Percentiles rank a stretch among this genome's conserved stretches.
Evolutionary conservation across 331 rosid species (phyloP).

Genomic region (Rosa hybrid): DNA sequence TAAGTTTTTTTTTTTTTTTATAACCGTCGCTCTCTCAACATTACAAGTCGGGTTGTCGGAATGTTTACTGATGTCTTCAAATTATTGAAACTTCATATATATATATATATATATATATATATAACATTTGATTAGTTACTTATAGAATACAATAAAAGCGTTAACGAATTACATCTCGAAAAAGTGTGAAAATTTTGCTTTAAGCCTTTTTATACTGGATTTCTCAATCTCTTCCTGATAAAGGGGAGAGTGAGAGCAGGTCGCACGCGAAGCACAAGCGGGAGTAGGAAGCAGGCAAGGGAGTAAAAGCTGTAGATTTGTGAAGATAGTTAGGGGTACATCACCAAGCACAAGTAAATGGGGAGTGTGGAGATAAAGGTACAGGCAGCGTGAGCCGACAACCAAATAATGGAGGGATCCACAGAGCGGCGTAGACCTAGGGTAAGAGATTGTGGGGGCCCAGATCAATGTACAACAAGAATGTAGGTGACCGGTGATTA

Average conservation of each 20-base stretch:
- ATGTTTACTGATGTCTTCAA: too few relatives aligned
- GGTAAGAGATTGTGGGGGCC: neutral
- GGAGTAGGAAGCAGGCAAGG: neutral
- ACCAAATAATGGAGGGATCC: slow-evolving; percentile 3
- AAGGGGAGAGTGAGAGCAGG: neutral
- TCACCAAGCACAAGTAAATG: slow-evolving; percentile 8
- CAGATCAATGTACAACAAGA: neutral
- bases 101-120: too few relatives aligned
- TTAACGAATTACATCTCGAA: too few relatives aligned
- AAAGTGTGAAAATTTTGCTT: too few relatives aligned
- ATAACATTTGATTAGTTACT: too few relatives aligned
- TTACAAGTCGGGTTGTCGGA: too few relatives aligned
- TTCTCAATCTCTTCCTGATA: neutral
- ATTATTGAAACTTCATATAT: too few relatives aligned
- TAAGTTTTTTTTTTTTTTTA: too few relatives aligned
- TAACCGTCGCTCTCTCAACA: too few relatives aligned
- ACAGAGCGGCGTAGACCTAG: neutral
- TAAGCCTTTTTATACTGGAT: too few relatives aligned
- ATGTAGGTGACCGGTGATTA: slow-evolving; percentile 3
- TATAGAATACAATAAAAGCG: too few relatives aligned
- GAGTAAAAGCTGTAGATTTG: neutral
- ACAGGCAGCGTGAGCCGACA: slow-evolving; percentile 9
- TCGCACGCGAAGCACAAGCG: slow-evolving; percentile 11
- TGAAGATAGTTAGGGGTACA: neutral
- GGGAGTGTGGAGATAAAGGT: neutral